These are phyloP conservation scores for Trichoderma polysporum DNA, from an alignment of 2,329 filamentous ascomycete species.

Conservation along the genomic window DNA sequence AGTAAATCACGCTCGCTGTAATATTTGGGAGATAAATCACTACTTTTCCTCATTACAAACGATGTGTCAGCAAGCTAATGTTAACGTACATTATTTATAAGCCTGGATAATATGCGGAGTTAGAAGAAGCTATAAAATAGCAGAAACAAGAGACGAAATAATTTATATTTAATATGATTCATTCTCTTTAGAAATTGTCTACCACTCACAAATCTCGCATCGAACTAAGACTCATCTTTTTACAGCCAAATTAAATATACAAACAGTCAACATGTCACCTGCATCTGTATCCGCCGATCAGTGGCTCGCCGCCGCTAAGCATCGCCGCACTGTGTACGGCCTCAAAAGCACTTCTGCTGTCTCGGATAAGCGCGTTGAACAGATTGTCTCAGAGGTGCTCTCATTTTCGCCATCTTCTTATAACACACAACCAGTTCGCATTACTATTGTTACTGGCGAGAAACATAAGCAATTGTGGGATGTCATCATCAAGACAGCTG, in stretches of 20 bases:
- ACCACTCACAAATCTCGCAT: not conserved
- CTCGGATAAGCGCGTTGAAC: slow-evolving; percentile 55
- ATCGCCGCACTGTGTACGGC: slow-evolving; percentile 67
- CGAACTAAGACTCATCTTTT: not conserved
- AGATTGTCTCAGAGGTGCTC: slow-evolving; percentile 64
- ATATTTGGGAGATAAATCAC: not conserved
- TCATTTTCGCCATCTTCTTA: slow-evolving; percentile 75
- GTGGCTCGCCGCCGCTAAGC: slow-evolving; percentile 64
- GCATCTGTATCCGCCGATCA: slow-evolving; percentile 44
- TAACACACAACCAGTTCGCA: slow-evolving; percentile 82
- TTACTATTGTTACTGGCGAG: slow-evolving; percentile 73
- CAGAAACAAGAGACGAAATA: not conserved
- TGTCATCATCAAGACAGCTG: slow-evolving; percentile 52
- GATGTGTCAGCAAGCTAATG: not conserved
- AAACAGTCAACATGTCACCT: slow-evolving; percentile 23
- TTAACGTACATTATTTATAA: not conserved
- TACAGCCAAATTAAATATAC: not conserved
- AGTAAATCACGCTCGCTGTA: not conserved
- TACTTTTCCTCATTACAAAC: not conserved
- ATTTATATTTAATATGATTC: not conserved
- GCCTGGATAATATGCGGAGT: not conserved
- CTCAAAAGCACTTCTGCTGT: slow-evolving; percentile 62
- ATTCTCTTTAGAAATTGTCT: not conserved
- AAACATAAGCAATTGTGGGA: slow-evolving; percentile 91
- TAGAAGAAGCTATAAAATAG: not conserved